These are phyloP conservation scores for Colletotrichum nymphaeae DNA, from an alignment of 2,329 filamentous ascomycete species.

Conservation along the genomic window DNA sequence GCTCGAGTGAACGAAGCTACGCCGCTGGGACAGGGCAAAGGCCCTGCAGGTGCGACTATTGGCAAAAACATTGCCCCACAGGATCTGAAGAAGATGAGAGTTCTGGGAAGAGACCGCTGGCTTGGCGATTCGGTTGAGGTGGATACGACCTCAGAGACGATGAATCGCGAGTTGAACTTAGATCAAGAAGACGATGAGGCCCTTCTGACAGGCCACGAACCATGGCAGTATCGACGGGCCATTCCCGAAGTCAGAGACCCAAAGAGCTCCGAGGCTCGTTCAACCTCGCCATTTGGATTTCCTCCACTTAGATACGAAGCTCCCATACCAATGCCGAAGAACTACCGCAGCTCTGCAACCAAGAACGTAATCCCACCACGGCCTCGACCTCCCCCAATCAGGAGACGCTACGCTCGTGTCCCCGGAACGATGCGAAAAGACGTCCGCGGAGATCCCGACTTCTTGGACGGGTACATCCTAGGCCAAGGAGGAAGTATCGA, in stretches of 20 bases:
- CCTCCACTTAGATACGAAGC: slow-evolving; percentile 7
- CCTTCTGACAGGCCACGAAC: slow-evolving; percentile 1
- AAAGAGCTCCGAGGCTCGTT: background rate
- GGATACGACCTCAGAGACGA: background rate
- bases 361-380: slow-evolving; percentile 1
- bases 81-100: slow-evolving; percentile 30
- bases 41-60: background rate
- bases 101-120: slow-evolving; percentile 39
- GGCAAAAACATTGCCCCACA: slow-evolving; percentile 36
- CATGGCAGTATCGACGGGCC: slow-evolving; percentile 14
- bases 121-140: slow-evolving; percentile 38
- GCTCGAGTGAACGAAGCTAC: slow-evolving; percentile 20
- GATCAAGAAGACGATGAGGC: slow-evolving; percentile 9
- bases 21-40: background rate
- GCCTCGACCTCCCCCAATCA: slow-evolving; percentile 21
- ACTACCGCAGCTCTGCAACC: background rate
- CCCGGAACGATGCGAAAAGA: slow-evolving; percentile 25
- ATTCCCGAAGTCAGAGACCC: background rate
- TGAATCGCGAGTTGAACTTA: slow-evolving; percentile 3
- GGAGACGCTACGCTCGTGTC: slow-evolving; percentile 17
- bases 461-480: slow-evolving; percentile 2
- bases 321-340: slow-evolving; percentile 7
- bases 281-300: background rate
- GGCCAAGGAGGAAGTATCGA: background rate
- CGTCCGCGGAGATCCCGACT: background rate